Conservation (phyloP, 345 rosid species). For the Eucalyptus cloeziana region DNA sequence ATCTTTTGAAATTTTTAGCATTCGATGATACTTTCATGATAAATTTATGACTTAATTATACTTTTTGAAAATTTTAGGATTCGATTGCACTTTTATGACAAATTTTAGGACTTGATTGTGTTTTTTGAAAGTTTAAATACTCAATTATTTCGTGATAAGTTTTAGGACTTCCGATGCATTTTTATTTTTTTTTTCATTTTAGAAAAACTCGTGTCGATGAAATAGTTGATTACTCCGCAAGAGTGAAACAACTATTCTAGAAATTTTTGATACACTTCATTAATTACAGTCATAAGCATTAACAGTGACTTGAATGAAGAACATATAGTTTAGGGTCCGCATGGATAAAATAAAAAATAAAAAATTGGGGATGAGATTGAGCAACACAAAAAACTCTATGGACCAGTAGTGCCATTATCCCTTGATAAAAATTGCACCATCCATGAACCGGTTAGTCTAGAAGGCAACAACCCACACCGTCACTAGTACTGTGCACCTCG, state of each 20-base stretch:
- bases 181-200: not conserved
- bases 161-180: too few relatives aligned
- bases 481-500: not conserved
- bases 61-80: too few relatives aligned
- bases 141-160: not conserved
- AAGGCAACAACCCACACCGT: not conserved
- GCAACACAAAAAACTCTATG: not conserved
- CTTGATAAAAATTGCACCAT: not conserved
- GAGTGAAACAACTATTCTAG: not conserved
- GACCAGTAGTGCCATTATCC: not conserved
- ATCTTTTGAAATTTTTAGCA: too few relatives aligned
- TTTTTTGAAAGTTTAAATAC: too few relatives aligned
- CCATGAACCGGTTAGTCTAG: not conserved
- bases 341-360: not conserved
- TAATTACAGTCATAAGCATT: not conserved
- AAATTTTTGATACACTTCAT: not conserved
- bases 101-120: too few relatives aligned
- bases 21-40: fast-evolving
- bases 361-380: not conserved
- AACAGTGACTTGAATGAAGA: not conserved
- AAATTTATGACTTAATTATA: too few relatives aligned
- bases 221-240: not conserved
- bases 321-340: not conserved
- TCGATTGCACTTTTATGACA: too few relatives aligned
- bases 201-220: not conserved